Conservation (phyloP, 2,329 filamentous ascomycete genomes). For the Elsinoe perseae region DNA sequence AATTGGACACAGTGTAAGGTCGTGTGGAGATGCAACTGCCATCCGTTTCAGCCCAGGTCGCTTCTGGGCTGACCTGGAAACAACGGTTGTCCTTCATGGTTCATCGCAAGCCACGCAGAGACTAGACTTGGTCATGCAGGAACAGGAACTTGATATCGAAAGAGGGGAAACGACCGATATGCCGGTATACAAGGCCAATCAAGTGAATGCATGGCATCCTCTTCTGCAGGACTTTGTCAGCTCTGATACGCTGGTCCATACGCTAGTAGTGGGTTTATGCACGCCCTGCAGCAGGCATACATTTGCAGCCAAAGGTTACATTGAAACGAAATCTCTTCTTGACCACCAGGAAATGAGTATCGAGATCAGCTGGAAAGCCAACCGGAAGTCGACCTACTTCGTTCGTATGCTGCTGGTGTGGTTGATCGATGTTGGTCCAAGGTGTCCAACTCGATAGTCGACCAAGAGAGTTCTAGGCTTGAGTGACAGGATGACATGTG, state of each 20-base stretch:
- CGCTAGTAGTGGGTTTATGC: background rate
- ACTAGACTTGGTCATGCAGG: background rate
- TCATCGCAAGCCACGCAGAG: background rate
- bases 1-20: background rate
- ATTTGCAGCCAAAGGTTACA: background rate
- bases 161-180: slow-evolving; percentile 1
- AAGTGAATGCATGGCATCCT: background rate
- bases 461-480: background rate
- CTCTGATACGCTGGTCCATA: slow-evolving; percentile 4
- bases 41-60: background rate
- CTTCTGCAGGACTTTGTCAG: background rate
- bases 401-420: background rate
- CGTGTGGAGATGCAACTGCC: slow-evolving; percentile 1
- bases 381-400: background rate
- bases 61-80: background rate
- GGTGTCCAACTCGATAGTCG: background rate
- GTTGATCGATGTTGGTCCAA: background rate
- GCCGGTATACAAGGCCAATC: background rate
- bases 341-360: background rate
- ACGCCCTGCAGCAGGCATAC: background rate
- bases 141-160: background rate
- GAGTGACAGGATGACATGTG: background rate
- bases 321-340: background rate
- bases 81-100: background rate
- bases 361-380: background rate